Percentiles rank a stretch among this genome's conserved stretches.
Conservation (phyloP, 495 filamentous ascomycete species). For the Aspergillus campestris region DNA sequence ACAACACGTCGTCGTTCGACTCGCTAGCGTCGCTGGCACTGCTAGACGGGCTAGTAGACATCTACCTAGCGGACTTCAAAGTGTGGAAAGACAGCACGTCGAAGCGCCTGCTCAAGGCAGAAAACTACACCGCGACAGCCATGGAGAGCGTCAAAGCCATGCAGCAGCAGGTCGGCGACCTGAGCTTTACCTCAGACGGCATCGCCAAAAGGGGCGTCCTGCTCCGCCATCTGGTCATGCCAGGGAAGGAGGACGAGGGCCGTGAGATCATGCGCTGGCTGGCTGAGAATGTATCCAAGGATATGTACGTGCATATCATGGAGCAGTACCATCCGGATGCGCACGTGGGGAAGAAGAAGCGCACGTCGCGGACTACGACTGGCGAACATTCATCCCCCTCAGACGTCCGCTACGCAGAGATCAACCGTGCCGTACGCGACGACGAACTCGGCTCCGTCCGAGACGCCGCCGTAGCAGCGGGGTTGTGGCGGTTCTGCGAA, state of each 20-base stretch:
- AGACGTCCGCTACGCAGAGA: conserved; percentile 62
- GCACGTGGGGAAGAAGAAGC: conserved; percentile 60
- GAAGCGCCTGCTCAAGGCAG: conserved; percentile 63
- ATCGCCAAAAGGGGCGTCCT: conserved; percentile 66
- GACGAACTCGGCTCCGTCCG: conserved; percentile 54
- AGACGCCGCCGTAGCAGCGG: conserved; percentile 56
- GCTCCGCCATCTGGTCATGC: conserved; percentile 72
- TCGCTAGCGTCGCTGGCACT: conserved; percentile 56
- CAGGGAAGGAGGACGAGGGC: conserved; percentile 59
- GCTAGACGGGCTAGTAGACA: conserved; percentile 67
- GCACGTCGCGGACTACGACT: conserved; percentile 10
- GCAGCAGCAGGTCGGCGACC: conserved; percentile 67
- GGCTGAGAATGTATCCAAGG: conserved; percentile 54
- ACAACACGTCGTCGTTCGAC: conserved; percentile 73
- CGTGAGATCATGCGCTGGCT: conserved; percentile 62
- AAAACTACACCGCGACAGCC: conserved; percentile 58
- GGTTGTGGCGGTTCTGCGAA: conserved; percentile 69
- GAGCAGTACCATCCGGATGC: conserved; percentile 72
- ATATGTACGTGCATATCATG: conserved; percentile 66
- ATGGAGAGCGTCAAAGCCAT: conserved; percentile 65
- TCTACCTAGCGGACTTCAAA: conserved; percentile 75
- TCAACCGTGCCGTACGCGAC: conserved; percentile 58
- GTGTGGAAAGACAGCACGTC: conserved; percentile 57
- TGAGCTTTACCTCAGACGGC: conserved; percentile 67
- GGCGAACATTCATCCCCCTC: conserved; percentile 5